phyloP scores from a whole-genome alignment of 1,139 yeast genomes.

The Kluyveromyces sp. region DNA sequence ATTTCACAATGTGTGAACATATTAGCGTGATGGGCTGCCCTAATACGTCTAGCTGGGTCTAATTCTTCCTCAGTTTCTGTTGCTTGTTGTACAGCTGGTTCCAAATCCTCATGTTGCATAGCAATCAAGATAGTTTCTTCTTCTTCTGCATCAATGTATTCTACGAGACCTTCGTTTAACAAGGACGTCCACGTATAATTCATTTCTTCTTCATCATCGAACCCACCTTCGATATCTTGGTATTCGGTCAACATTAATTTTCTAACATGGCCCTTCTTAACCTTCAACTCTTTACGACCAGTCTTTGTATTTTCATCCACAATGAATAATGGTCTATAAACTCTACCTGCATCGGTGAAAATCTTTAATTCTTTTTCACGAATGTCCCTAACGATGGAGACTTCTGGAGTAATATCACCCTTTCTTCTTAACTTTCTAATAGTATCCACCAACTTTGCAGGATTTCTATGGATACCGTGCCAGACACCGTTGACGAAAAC shows the following conservation, averaged over 20 bases:
- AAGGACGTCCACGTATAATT: slow-evolving; percentile 79
- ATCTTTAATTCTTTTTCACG: slow-evolving; percentile 93
- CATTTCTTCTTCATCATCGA: slow-evolving; percentile 47
- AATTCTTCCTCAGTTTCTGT: slow-evolving; percentile 38
- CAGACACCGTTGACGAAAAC: slow-evolving; percentile 98
- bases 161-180: slow-evolving; percentile 79
- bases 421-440: slow-evolving; percentile 88
- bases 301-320: slow-evolving; percentile 77
- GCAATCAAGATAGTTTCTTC: slow-evolving; percentile 98
- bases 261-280: slow-evolving; percentile 77
- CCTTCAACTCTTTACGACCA: slow-evolving; percentile 67
- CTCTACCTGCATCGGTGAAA: slow-evolving; percentile 98
- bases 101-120: slow-evolving; percentile 96
- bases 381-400: slow-evolving; percentile 91
- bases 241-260: slow-evolving; percentile 61
- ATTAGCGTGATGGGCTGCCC: slow-evolving; percentile 62
- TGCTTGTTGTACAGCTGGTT: slow-evolving; percentile 47
- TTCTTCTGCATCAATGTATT: slow-evolving; percentile 95
- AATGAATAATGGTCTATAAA: slow-evolving; percentile 86
- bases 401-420: slow-evolving; percentile 95
- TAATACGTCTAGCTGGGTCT: slow-evolving; percentile 70
- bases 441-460: slow-evolving; percentile 81
- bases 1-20: slow-evolving; percentile 98
- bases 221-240: slow-evolving; percentile 43
- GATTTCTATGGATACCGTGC: slow-evolving; percentile 98